Percentiles rank a stretch among this genome's conserved stretches.
Conservation (phyloP, 2,329 filamentous ascomycete genomes). For the Berkeleyomyces basicola region DNA sequence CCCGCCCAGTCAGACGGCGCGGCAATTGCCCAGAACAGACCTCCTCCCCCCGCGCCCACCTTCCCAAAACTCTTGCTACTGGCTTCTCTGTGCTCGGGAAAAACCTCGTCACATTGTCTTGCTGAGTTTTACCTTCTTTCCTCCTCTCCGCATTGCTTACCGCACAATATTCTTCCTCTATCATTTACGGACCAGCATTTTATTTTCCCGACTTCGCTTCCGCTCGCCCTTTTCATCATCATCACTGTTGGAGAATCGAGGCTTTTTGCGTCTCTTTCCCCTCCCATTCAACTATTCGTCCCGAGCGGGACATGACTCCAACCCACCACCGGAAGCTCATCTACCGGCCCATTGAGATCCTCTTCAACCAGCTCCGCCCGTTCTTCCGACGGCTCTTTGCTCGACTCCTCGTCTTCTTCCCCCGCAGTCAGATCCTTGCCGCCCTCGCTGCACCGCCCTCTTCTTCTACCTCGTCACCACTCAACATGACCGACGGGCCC, state of each 20-base stretch:
- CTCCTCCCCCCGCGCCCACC: background rate
- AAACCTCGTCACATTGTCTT: slow-evolving; percentile 2
- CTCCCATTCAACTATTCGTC: background rate
- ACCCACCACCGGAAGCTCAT: slow-evolving; percentile 16
- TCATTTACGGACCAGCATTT: background rate
- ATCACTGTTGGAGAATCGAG: background rate
- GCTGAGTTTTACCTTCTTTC: slow-evolving; percentile 6
- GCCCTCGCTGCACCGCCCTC: slow-evolving; percentile 8
- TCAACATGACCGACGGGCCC: slow-evolving; percentile 25
- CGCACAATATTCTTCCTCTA: background rate
- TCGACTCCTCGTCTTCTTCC: slow-evolving; percentile 11
- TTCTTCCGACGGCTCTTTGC: slow-evolving; percentile 15
- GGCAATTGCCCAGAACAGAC: background rate
- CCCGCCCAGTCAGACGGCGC: background rate
- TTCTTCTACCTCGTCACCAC: slow-evolving; percentile 14
- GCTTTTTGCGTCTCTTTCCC: background rate
- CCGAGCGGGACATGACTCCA: slow-evolving; percentile 12
- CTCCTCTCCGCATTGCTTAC: background rate
- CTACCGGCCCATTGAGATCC: slow-evolving; percentile 19
- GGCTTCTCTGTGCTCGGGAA: background rate
- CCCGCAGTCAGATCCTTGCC: slow-evolving; percentile 9
- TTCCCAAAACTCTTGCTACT: background rate
- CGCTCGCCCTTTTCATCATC: background rate
- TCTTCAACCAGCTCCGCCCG: slow-evolving; percentile 18
- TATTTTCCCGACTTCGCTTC: background rate